phyloP scores from a whole-genome alignment of 805 yeast species.

The Candida silvicultrix region DNA sequence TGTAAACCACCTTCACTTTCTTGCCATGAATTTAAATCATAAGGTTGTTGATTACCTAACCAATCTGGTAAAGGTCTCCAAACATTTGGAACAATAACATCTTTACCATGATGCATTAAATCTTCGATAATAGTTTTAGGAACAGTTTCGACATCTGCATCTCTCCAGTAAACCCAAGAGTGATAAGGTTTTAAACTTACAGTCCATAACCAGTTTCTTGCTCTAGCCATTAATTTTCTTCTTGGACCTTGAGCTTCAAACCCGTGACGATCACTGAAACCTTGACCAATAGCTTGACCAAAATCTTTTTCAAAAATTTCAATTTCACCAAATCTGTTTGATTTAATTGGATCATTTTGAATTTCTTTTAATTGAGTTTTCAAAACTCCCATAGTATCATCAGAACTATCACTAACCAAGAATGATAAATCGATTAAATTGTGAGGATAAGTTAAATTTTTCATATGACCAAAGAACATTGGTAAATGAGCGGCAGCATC shows the following conservation, averaged over 20 bases:
- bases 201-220: slow-evolving; percentile 89
- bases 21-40: slow-evolving; percentile 81
- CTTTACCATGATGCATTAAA: slow-evolving; percentile 85
- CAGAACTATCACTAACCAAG: slow-evolving; percentile 85
- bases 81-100: slow-evolving; percentile 91
- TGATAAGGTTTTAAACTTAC: slow-evolving; percentile 89
- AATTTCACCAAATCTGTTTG: slow-evolving; percentile 69
- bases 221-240: slow-evolving; percentile 91
- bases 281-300: slow-evolving; percentile 91
- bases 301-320: slow-evolving; percentile 90
- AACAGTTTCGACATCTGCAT: slow-evolving; percentile 89
- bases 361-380: slow-evolving; percentile 49
- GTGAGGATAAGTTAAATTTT: slow-evolving; percentile 81
- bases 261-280: slow-evolving; percentile 90
- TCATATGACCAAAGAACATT: slow-evolving; percentile 82
- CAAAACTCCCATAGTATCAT: slow-evolving; percentile 75
- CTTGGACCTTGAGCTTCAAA: slow-evolving; percentile 96
- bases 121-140: slow-evolving; percentile 87
- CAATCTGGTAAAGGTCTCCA: slow-evolving; percentile 90
- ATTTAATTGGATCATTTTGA: slow-evolving; percentile 58
- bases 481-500: slow-evolving; percentile 90
- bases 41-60: slow-evolving; percentile 81
- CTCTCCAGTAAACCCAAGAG: slow-evolving; percentile 97
- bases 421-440: slow-evolving; percentile 78
- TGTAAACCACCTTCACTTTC: slow-evolving; percentile 78